These are phyloP conservation scores for Ophiosphaerella narmari DNA, from an alignment of 2,329 filamentous ascomycete genomes.

Conservation along the genomic window DNA sequence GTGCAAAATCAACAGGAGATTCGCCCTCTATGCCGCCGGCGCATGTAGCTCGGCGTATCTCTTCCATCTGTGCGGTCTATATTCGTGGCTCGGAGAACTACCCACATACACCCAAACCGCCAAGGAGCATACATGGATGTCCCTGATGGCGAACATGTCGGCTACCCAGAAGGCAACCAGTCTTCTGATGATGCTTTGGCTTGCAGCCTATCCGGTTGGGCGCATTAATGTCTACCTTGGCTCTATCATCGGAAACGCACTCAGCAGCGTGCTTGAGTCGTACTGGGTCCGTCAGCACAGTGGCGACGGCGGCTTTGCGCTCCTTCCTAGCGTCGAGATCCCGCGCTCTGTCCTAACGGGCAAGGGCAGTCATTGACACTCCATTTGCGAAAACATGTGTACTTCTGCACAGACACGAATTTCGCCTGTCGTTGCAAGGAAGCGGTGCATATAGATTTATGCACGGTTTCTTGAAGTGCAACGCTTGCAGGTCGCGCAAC, in stretches of 20 bases:
- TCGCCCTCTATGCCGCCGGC: constrained; percentile 20
- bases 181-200: constrained; percentile 19
- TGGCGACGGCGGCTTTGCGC: constrained; percentile 12
- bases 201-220: constrained; percentile 23
- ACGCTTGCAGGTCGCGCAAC: too few relatives aligned
- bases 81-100: constrained; percentile 14
- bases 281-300: constrained; percentile 20
- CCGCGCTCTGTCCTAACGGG: neutral
- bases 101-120: neutral
- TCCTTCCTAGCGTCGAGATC: constrained; percentile 25
- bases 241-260: neutral
- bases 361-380: neutral
- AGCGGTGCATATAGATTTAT: too few relatives aligned
- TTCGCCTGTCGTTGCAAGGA: too few relatives aligned
- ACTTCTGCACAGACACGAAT: neutral
- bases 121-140: neutral
- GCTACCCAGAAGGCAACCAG: constrained; percentile 20
- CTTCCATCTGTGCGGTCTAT: constrained; percentile 17
- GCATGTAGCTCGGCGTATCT: constrained; percentile 23
- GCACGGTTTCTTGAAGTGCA: too few relatives aligned
- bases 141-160: constrained; percentile 4
- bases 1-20: constrained; percentile 18
- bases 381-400: neutral
- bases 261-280: constrained; percentile 10
- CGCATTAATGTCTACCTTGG: constrained; percentile 19